Evolutionary conservation across 2,329 filamentous ascomycete genomes (phyloP).

Genomic region (Penicillium fuscoglaucum): DNA sequence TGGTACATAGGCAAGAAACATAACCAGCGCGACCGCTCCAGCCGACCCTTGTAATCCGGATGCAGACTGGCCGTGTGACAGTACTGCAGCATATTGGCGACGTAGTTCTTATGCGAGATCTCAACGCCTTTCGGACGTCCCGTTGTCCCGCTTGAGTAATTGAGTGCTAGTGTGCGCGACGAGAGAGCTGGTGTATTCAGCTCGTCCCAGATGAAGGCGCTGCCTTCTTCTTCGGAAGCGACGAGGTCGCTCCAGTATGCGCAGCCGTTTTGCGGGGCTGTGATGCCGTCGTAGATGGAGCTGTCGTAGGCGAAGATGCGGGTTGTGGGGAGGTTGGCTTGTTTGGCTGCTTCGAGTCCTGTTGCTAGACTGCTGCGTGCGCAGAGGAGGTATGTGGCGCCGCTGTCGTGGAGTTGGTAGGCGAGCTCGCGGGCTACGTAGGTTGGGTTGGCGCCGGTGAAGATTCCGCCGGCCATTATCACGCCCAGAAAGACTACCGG

Average conservation of each 20-base stretch:
- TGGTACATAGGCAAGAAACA: constrained; percentile 78
- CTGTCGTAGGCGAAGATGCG: constrained; percentile 68
- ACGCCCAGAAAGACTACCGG: constrained; percentile 70
- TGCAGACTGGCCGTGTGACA: constrained; percentile 50
- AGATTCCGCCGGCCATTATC: constrained; percentile 75
- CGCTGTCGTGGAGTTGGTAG: constrained; percentile 72
- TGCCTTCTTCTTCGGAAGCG: constrained; percentile 52
- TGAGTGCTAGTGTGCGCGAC: constrained; percentile 59
- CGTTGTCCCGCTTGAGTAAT: constrained; percentile 74
- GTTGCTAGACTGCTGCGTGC: constrained; percentile 60
- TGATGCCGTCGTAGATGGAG: constrained; percentile 48
- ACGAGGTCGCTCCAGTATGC: constrained; percentile 67
- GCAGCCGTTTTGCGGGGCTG: constrained; percentile 44
- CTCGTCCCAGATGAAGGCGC: constrained; percentile 61
- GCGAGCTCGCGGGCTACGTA: constrained; percentile 71
- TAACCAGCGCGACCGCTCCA: constrained; percentile 50
- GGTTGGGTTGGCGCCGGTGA: constrained; percentile 72
- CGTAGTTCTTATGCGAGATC: constrained; percentile 74
- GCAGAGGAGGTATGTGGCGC: constrained; percentile 63
- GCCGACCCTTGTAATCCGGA: constrained; percentile 51
- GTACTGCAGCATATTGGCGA: constrained; percentile 67
- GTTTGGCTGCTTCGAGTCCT: constrained; percentile 64
- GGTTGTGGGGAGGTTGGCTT: constrained; percentile 55
- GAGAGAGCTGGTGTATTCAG: constrained; percentile 44
- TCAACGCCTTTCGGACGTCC: constrained; percentile 82